Percentiles rank a stretch among this genome's conserved stretches.
phyloP scores from a whole-genome alignment of 2,329 filamentous ascomycete species.

The Sporothrix protearum region DNA sequence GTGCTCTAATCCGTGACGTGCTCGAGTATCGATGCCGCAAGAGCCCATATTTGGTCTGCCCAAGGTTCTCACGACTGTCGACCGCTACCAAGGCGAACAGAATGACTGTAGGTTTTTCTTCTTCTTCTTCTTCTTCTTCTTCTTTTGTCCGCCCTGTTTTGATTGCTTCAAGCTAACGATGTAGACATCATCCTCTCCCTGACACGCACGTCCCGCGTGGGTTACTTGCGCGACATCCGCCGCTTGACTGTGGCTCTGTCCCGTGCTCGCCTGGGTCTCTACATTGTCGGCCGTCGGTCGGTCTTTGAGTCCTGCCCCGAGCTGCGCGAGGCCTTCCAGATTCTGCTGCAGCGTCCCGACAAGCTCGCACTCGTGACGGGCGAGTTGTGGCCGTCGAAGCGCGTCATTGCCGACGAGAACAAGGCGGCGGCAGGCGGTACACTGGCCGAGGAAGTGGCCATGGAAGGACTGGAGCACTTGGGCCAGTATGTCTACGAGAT shows the following conservation, averaged over 20 bases:
- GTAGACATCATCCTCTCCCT: conserved; percentile 89
- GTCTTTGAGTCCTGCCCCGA: conserved; percentile 89
- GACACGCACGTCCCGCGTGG: conserved; percentile 80
- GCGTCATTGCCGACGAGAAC: conserved; percentile 47
- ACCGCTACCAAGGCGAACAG: conserved; percentile 98
- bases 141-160: no score
- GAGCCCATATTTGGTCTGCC: conserved; percentile 85
- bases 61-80: conserved; percentile 86
- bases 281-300: conserved; percentile 81
- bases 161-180: no score
- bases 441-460: conserved; percentile 60
- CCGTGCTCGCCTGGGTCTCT: conserved; percentile 84
- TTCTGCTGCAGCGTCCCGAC: conserved; percentile 72
- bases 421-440: conserved; percentile 60
- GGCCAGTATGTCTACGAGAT: conserved; percentile 97
- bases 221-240: conserved; percentile 89
- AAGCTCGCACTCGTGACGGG: conserved; percentile 77
- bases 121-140: neutral
- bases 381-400: conserved; percentile 74
- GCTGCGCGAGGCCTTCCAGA: conserved; percentile 78
- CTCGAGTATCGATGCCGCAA: conserved; percentile 76
- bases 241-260: conserved; percentile 93
- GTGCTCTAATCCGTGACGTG: conserved; percentile 83
- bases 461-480: conserved; percentile 90
- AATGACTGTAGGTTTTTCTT: conserved; percentile 76